Conservation (phyloP, 2,329 filamentous ascomycete genomes). For the Pseudogymnoascus pannorum region DNA sequence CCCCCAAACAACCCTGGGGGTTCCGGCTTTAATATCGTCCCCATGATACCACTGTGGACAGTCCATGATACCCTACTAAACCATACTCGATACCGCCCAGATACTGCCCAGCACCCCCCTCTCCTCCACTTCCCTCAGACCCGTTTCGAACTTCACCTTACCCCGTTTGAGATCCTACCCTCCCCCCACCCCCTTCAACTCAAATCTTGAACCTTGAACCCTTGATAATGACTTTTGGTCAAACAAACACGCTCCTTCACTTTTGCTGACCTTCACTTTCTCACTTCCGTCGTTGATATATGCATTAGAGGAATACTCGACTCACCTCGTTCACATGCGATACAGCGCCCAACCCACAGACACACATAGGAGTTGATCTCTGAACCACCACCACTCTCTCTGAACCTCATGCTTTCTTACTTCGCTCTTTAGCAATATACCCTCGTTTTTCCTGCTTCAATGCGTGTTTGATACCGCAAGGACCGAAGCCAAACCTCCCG, state of each 20-base stretch:
- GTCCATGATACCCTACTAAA: neutral
- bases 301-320: neutral
- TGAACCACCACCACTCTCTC: constrained; percentile 7
- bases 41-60: neutral
- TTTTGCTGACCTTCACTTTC: neutral
- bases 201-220: neutral
- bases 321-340: constrained; percentile 1
- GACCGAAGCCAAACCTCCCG: neutral
- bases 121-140: neutral
- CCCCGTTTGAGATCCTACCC: neutral
- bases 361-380: constrained; percentile 6
- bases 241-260: constrained; percentile 5
- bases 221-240: neutral
- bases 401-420: neutral
- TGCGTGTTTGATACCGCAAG: constrained; percentile 7
- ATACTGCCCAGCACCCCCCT: neutral
- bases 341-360: neutral
- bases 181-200: neutral
- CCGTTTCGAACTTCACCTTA: constrained; percentile 2
- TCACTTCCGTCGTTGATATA: neutral
- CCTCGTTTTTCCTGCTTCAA: constrained; percentile 3
- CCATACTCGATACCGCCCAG: constrained; percentile 1
- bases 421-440: constrained; percentile 5
- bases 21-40: neutral
- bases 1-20: neutral